Base-by-base conservation (phyloP, 2,329 filamentous ascomycete genomes). In the Helicocarpus griseus region DNA sequence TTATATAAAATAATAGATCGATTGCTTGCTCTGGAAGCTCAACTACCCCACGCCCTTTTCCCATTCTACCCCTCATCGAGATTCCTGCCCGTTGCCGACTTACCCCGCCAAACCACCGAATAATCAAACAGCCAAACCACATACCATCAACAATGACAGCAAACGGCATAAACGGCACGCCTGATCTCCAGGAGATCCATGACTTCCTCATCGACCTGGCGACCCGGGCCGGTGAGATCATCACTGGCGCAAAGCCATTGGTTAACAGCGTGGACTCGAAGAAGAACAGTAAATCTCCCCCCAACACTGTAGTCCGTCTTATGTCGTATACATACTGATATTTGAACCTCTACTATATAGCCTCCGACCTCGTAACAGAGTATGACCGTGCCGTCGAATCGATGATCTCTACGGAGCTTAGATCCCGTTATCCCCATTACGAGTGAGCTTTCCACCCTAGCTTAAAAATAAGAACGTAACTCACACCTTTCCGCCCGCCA, bases 361-460 rank as follows among this genome's bases (percentile, higher is more conserved):
- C 77, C 49, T 78, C 78, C 53, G 80, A 83, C 60, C 72, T 83
- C 31, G 80, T 83, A 17, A 83, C 80, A 6, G 77, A 82, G 66
- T 82, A 80, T 52, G 80, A 83, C 64, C 77, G 74, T 55, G 79
- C 78, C 4, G 79, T 82, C 31, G 80, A 83, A 61, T 73, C 70
- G 21, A 73, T 80, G 64, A 74, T 83, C 38, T 80, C 76, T 4
- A 69, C 69, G 3, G 67, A 69, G 1, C 68, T 83, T 26, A 69
- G 65, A 51, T 60, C 69, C 7, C 73, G 71, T 57, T 83, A 79
- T 60, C 79, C 80, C 0, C 54, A 69, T 49, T 80, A 77, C 61
- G 62, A 70, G 68, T 79, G 69, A 9, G 63, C 63, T 36, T 39
- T 26, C 33, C 45, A n/a, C n/a, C 28, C 33, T 50, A 28, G 17